Conservation (phyloP, 495 filamentous ascomycete species). For the Durotheca rogersii region DNA sequence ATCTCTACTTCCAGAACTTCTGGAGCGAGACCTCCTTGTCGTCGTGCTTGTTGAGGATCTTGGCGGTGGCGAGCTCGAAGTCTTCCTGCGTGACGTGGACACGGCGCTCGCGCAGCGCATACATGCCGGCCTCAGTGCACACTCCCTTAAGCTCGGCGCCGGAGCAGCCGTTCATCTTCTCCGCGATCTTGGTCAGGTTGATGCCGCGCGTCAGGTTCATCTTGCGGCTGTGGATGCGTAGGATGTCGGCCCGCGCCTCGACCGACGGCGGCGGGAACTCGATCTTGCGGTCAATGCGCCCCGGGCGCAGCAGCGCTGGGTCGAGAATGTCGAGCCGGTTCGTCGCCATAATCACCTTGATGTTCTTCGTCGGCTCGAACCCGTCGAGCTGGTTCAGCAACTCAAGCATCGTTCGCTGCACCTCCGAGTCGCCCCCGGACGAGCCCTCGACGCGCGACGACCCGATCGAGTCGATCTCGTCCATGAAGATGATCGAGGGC, state of each 20-base stretch:
- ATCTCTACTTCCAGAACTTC: conserved; percentile 93
- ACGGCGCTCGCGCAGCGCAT: conserved; percentile 86
- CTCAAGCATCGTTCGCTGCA: conserved; percentile 99
- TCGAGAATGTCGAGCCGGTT: conserved; percentile 97
- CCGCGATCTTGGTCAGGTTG: conserved; percentile 96
- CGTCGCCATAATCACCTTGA: conserved; percentile 99
- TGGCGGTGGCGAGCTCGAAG: conserved; percentile 97
- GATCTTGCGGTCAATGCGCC: conserved; percentile 98
- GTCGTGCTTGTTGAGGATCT: conserved; percentile 99
- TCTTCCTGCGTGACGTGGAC: conserved; percentile 99
- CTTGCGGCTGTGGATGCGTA: conserved; percentile 91
- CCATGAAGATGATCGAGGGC: conserved; percentile 99
- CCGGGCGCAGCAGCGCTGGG: conserved; percentile 88
- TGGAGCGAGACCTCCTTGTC: conserved; percentile 87
- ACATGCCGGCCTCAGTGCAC: conserved; percentile 97
- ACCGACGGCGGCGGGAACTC: conserved; percentile 98
- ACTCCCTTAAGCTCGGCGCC: conserved; percentile 97
- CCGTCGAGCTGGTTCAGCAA: conserved; percentile 97
- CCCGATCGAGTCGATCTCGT: conserved; percentile 99
- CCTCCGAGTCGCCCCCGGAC: conserved; percentile 95
- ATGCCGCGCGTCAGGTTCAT: conserved; percentile 99
- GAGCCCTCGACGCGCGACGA: conserved; percentile 94
- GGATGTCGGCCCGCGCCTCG: conserved; percentile 95
- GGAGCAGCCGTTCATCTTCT: conserved; percentile 99
- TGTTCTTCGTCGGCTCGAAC: conserved; percentile 99